A percentile compares a stretch with the other conserved stretches of the same genome.
Evolutionary conservation across 176 grass and related monocot species (phyloP).

Genomic region (Thalia dealbata): DNA sequence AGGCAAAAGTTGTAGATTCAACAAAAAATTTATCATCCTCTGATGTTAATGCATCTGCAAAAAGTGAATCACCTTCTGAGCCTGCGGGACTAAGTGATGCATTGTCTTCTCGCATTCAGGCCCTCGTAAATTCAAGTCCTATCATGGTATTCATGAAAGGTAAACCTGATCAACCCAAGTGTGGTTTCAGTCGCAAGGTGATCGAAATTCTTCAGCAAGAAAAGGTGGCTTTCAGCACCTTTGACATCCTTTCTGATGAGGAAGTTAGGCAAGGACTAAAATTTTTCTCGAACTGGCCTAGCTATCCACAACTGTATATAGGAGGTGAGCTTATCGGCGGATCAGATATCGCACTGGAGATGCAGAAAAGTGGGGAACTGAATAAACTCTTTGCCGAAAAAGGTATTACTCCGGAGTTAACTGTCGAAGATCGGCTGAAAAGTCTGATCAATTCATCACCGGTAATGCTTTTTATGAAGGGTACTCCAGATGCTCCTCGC

Average conservation of each 20-base stretch:
- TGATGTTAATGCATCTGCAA: conserved; percentile 17
- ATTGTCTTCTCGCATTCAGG: conserved; percentile 42
- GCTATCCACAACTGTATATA: conserved; percentile 93
- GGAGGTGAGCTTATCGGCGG: conserved; percentile 87
- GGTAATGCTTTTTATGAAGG: conserved; percentile 97
- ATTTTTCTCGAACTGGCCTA: conserved; percentile 77
- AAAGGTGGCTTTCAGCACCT: conserved; percentile 72
- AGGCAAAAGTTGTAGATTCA: conserved; percentile 27
- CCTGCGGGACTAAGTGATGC: conserved; percentile 23
- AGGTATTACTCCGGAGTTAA: conserved; percentile 31
- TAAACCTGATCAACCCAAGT: conserved; percentile 74
- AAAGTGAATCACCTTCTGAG: conserved; percentile 21
- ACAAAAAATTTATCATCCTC: conserved; percentile 2
- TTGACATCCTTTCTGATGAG: conserved; percentile 81
- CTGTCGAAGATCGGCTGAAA: conserved; percentile 53
- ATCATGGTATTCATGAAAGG: conserved; percentile 94
- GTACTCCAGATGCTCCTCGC: conserved; percentile 63
- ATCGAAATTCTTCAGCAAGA: conserved; percentile 85
- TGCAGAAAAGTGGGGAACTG: conserved; percentile 91
- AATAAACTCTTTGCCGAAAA: conserved; percentile 69
- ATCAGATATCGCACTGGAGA: conserved; percentile 80
- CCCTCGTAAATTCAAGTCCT: conserved; percentile 47
- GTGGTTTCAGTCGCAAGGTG: conserved; percentile 87
- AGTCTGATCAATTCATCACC: conserved; percentile 40
- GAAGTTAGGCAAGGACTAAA: conserved; percentile 63